A percentile compares a stretch with the other conserved stretches of the same genome.
These are phyloP conservation scores for Eragrostis nindensis DNA, from an alignment of 176 grass and related monocot species.

Conservation along the genomic window DNA sequence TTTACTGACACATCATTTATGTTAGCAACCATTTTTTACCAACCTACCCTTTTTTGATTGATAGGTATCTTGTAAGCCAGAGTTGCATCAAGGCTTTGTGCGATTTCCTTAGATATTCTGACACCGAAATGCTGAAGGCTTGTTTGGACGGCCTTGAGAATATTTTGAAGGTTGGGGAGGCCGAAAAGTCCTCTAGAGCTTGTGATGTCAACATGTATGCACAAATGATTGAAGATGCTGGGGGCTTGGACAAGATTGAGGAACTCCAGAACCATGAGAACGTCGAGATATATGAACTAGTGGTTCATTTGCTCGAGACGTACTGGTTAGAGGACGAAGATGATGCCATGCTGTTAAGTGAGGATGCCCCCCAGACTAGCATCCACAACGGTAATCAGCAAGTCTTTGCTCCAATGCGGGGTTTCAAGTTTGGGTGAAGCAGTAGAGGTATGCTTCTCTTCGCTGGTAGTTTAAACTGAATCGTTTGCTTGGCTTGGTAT, in stretches of 20 bases:
- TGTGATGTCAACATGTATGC: slow-evolving; percentile 52
- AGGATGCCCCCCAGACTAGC: slow-evolving; percentile 20
- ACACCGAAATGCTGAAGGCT: slow-evolving; percentile 44
- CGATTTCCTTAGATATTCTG: slow-evolving; percentile 50
- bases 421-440: slow-evolving; percentile 53
- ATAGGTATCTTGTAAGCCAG: slow-evolving; percentile 60
- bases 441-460: slow-evolving; percentile 18
- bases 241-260: slow-evolving; percentile 72
- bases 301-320: slow-evolving; percentile 46
- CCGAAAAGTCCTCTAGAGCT: slow-evolving; percentile 41
- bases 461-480: background rate
- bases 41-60: background rate
- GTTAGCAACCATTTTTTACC: background rate
- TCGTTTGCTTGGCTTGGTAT: background rate
- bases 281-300: slow-evolving; percentile 52
- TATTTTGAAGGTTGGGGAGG: slow-evolving; percentile 58
- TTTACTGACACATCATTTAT: slow-evolving; percentile 9
- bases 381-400: slow-evolving; percentile 32
- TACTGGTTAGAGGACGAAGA: slow-evolving; percentile 51
- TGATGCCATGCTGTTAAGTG: slow-evolving; percentile 2
- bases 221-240: slow-evolving; percentile 63
- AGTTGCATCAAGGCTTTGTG: slow-evolving; percentile 67
- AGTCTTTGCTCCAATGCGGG: slow-evolving; percentile 25
- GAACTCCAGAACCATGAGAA: slow-evolving; percentile 62
- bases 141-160: slow-evolving; percentile 67